Evolutionary conservation across 78 protist genomes (phyloP), one percentile per base, ranked within the genome.

Genomic region (Parvularia atlantis): DNA sequence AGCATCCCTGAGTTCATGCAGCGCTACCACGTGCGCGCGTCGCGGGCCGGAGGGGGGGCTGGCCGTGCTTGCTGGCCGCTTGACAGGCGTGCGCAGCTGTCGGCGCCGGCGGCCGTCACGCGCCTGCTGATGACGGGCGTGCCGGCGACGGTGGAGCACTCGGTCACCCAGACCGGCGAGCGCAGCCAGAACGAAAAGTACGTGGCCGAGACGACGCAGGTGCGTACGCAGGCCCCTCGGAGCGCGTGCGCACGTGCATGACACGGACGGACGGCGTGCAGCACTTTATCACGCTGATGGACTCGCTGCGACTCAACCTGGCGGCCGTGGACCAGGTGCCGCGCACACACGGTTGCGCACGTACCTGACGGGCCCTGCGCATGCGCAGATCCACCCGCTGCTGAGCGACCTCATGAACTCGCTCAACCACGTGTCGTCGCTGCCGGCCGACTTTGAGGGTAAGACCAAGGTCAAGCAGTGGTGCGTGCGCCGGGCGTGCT

Each of bases 231-330:
- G n/a, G n/a, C n/a, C n/a, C n/a, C n/a, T n/a, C n/a, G n/a, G n/a
- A n/a, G n/a, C n/a, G n/a, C n/a, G n/a, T n/a, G n/a, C n/a, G n/a
- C n/a, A n/a, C n/a, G n/a, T n/a, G n/a, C n/a, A n/a, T n/a, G n/a
- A n/a, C n/a, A n/a, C n/a, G n/a, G n/a, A n/a, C n/a, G n/a, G n/a
- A n/a, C n/a, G n/a, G 9, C 46, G 10, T 39, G 4, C 81, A 87
- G 61, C 13, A 35, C 65, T 88, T 84, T 75, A 88, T 88, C 77
- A 84, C 93, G 37, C 67, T 85, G 9, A 77, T 88, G 89, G 93
- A 88, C 65, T 69, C 93, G 11, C 64, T 89, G 59, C 39, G 70
- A 46, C 52, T 89, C 71, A 58, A 73, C 68, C 53, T 84, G 71
- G 76, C 69, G 17, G 89, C 89, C 28, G 88, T 82, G 28, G 93